Conservation (phyloP, 345 rosid genomes). For the Salix suchowensis region DNA sequence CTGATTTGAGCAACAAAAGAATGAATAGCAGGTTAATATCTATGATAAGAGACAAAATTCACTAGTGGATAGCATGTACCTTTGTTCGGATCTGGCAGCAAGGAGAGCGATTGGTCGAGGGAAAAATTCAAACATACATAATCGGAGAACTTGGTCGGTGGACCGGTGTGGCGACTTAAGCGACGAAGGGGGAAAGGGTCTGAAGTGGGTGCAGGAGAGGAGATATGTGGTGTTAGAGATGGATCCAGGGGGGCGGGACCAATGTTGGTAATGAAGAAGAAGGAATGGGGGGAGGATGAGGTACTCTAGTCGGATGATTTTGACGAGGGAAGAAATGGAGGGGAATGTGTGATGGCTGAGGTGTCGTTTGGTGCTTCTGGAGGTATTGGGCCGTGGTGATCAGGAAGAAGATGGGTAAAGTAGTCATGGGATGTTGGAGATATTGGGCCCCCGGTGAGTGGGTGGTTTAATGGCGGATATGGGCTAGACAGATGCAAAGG, state of each 20-base stretch:
- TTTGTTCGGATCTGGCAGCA: not conserved
- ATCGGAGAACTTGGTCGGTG: not conserved
- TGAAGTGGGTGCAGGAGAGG: too few relatives aligned
- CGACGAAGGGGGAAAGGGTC: not conserved
- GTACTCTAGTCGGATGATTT: rapidly evolving
- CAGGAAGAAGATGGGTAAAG: too few relatives aligned
- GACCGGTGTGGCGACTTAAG: not conserved
- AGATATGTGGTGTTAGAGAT: too few relatives aligned
- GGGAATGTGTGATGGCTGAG: too few relatives aligned
- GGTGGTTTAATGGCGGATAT: rapidly evolving
- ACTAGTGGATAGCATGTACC: not conserved
- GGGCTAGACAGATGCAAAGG: not conserved
- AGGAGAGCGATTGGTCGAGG: not conserved
- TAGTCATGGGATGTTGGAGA: too few relatives aligned
- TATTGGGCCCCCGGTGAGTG: too few relatives aligned
- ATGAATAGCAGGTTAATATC: not conserved
- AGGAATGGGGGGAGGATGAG: too few relatives aligned
- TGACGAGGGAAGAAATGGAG: too few relatives aligned
- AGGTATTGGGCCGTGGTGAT: rapidly evolving
- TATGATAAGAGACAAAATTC: not conserved
- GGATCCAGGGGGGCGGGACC: rapidly evolving
- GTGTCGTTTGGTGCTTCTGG: too few relatives aligned
- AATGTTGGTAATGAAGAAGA: too few relatives aligned
- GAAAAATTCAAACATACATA: not conserved
- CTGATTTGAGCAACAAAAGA: not conserved